Evolutionary conservation across 495 filamentous ascomycete species (phyloP).

Genomic region (Polyplosphaeria fusca): DNA sequence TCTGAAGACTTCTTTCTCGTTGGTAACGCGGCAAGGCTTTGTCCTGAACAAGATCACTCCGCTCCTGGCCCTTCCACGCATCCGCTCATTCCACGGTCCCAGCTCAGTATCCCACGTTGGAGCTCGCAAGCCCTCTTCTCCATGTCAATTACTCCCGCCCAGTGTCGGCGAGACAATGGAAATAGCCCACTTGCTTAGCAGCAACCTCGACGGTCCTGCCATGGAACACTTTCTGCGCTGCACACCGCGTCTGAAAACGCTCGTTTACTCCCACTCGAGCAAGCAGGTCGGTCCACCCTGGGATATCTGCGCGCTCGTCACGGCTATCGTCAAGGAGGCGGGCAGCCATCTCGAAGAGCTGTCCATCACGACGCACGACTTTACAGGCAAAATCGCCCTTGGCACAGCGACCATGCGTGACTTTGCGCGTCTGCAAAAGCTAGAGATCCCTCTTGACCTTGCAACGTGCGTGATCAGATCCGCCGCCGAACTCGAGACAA

Average conservation of each 20-base stretch:
- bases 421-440: constrained; percentile 19
- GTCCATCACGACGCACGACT: constrained; percentile 19
- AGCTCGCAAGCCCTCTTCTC: constrained; percentile 12
- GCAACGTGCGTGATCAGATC: constrained; percentile 19
- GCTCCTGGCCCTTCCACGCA: constrained; percentile 22
- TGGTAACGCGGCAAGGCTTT: constrained; percentile 14
- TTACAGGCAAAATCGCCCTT: constrained; percentile 21
- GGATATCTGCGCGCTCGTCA: constrained; percentile 20
- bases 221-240: constrained; percentile 23
- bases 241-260: constrained; percentile 20
- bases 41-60: constrained; percentile 22
- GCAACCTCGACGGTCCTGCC: constrained; percentile 19
- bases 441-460: constrained; percentile 22
- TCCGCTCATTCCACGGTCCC: constrained; percentile 12
- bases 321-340: constrained; percentile 14
- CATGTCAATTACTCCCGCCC: constrained; percentile 14
- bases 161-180: constrained; percentile 20
- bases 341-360: constrained; percentile 20
- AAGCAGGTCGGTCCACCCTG: constrained; percentile 10
- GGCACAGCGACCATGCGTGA: constrained; percentile 15
- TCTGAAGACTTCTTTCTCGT: constrained; percentile 13
- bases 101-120: constrained; percentile 10
- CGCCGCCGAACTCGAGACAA: constrained; percentile 11
- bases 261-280: constrained; percentile 19
- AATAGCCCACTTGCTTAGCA: constrained; percentile 16